These are phyloP conservation scores for Vachellia pachyceras DNA, from an alignment of 306 rosid genomes.

Conservation along the genomic window DNA sequence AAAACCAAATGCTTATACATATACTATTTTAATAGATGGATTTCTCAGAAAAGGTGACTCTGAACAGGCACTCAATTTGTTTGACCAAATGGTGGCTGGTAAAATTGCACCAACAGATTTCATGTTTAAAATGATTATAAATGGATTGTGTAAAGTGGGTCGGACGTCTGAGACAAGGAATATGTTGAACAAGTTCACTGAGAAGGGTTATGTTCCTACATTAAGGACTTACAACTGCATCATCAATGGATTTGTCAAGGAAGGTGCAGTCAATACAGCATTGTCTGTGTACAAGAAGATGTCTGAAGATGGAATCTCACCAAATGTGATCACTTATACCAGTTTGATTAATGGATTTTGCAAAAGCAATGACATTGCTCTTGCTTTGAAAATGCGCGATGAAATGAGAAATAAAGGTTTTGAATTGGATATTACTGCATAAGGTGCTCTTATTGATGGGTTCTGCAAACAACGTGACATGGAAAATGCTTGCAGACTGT, in stretches of 20 bases:
- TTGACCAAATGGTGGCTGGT: conserved; percentile 63
- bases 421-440: conserved; percentile 61
- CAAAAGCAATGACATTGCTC: conserved; percentile 60
- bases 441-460: conserved; percentile 62
- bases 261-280: conserved; percentile 62
- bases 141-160: conserved; percentile 81
- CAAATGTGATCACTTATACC: conserved; percentile 68
- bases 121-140: conserved; percentile 56
- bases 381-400: conserved; percentile 66
- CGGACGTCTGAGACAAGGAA: conserved; percentile 56
- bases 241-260: conserved; percentile 71
- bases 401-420: conserved; percentile 70
- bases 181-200: conserved; percentile 51
- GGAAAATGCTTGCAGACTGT: conserved; percentile 61
- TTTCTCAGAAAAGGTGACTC: conserved; percentile 62
- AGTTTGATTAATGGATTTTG: conserved; percentile 67
- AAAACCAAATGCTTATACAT: conserved; percentile 64
- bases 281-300: conserved; percentile 56
- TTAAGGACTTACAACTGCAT: conserved; percentile 67
- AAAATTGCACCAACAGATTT: conserved; percentile 57
- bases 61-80: conserved; percentile 51
- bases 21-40: conserved; percentile 62
- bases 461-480: conserved; percentile 76
- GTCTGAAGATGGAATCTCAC: conserved; percentile 63
- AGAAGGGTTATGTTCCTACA: conserved; percentile 60